phyloP scores from a whole-genome alignment of 345 rosid species.

The Pugionium cornutum region DNA sequence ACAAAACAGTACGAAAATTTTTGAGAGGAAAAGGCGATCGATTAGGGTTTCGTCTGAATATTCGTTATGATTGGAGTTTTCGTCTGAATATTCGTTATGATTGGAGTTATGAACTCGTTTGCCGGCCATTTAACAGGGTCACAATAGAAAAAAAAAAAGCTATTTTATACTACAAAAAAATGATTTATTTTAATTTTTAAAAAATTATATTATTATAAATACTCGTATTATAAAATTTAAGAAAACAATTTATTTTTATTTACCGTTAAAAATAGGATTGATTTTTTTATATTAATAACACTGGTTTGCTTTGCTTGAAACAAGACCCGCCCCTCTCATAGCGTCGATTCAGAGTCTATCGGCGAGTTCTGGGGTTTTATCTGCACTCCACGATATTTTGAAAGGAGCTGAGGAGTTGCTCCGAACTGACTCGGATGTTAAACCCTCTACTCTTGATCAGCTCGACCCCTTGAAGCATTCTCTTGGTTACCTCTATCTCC shows the following conservation, averaged over 20 bases:
- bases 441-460: conserved; percentile 58
- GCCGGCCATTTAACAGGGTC: too few species aligned
- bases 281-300: too few species aligned
- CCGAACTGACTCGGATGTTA: conserved; percentile 47
- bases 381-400: conserved; percentile 50
- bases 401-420: conserved; percentile 57
- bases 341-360: conserved; percentile 68
- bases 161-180: too few species aligned
- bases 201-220: too few species aligned
- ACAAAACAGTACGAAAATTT: not conserved
- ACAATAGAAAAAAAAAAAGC: too few species aligned
- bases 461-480: conserved; percentile 69
- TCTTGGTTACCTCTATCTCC: conserved; percentile 71
- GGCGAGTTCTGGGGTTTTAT: conserved; percentile 49
- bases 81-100: not conserved
- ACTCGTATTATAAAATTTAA: too few species aligned
- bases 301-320: too few species aligned
- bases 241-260: too few species aligned
- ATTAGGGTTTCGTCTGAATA: conserved; percentile 31
- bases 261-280: too few species aligned
- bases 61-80: too few species aligned
- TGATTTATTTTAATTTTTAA: too few species aligned
- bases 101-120: conserved; percentile 41
- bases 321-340: too few species aligned
- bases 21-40: conserved; percentile 36